Conservation (phyloP, 176 grass and related monocot genomes). For the Oryza longistaminata region DNA sequence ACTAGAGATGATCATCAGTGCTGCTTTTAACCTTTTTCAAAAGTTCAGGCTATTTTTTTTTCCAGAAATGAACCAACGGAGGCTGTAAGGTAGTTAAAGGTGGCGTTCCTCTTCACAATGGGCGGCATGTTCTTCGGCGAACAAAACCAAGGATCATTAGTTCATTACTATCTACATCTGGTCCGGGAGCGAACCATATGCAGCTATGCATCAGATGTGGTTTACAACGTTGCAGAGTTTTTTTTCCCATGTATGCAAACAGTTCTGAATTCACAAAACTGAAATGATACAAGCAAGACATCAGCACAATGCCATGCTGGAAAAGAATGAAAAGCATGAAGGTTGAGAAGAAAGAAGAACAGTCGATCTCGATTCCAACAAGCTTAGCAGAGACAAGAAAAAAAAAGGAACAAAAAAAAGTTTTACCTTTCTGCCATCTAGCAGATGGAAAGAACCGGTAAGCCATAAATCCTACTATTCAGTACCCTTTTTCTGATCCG, state of each 20-base stretch:
- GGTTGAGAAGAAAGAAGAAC: not conserved
- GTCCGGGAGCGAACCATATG: not conserved
- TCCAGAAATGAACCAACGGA: slow-evolving; percentile 9
- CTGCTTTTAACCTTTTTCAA: not conserved
- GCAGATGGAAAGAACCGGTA: not conserved
- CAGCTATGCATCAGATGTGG: not conserved
- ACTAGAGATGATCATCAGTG: not conserved
- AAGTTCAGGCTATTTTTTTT: not conserved
- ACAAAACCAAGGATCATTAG: not conserved
- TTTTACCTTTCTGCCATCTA: not conserved
- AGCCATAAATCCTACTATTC: not conserved
- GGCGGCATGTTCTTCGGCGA: not conserved
- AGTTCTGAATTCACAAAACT: not conserved
- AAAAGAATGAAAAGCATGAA: not conserved
- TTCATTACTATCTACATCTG: not conserved
- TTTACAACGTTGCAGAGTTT: not conserved
- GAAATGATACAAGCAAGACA: not conserved
- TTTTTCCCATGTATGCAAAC: not conserved
- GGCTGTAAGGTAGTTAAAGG: slow-evolving; percentile 21
- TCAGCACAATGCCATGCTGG: not conserved
- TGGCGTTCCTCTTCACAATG: slow-evolving; percentile 3
- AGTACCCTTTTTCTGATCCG: not conserved
- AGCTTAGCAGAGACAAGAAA: not conserved
- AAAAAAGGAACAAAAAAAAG: not conserved
- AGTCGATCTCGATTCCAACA: not conserved